These are phyloP conservation scores for Themeda triandra DNA, from an alignment of 176 grass and related monocot genomes.

Conservation along the genomic window DNA sequence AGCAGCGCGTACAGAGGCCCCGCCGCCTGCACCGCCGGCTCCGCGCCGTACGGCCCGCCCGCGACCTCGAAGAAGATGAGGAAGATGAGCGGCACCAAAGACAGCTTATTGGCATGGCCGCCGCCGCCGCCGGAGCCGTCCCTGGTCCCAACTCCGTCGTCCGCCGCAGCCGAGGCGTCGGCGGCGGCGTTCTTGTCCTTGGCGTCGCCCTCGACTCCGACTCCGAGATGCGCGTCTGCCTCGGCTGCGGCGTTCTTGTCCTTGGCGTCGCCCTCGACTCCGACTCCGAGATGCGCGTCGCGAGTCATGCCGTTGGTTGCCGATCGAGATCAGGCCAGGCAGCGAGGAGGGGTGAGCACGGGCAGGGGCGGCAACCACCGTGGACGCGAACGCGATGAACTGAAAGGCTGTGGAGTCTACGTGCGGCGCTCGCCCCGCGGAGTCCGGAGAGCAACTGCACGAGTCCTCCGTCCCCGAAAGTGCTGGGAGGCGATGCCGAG, in stretches of 20 bases:
- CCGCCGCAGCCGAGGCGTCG: neutral
- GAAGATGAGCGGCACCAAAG: constrained; percentile 77
- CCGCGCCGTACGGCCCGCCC: constrained; percentile 67
- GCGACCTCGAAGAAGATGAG: constrained; percentile 90
- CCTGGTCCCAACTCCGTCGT: no score
- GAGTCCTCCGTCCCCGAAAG: no score
- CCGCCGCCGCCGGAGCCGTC: neutral
- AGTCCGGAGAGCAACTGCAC: no score
- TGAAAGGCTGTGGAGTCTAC: neutral
- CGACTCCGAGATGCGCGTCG: constrained; percentile 16
- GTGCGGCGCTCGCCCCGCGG: no score
- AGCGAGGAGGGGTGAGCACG: neutral
- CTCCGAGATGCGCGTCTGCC: constrained; percentile 26
- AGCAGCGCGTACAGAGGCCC: constrained; percentile 62
- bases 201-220: neutral
- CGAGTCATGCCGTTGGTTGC: neutral
- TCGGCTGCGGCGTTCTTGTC: no score
- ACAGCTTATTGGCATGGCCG: constrained; percentile 35
- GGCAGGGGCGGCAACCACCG: neutral
- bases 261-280: constrained; percentile 3
- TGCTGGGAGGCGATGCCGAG: no score
- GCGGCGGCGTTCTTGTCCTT: constrained; percentile 26
- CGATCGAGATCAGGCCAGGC: neutral
- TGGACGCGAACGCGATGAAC: neutral
- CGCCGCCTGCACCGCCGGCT: constrained; percentile 65